These are phyloP conservation scores for Cystobasidium slooffiae DNA, from an alignment of 1,284 basidiomycete genomes.

Conservation along the genomic window DNA sequence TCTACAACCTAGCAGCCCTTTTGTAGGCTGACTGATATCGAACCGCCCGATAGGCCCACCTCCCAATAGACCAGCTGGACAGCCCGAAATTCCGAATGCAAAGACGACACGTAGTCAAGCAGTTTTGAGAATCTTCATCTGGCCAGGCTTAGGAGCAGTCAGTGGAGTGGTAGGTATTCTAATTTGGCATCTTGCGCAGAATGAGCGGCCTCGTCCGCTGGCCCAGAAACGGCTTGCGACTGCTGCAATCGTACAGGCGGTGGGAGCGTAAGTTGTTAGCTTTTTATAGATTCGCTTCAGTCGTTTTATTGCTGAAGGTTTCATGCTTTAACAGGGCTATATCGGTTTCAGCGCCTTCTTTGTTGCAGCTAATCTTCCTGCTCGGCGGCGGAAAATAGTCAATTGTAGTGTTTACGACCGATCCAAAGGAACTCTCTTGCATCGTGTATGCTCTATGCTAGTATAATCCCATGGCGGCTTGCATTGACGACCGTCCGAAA, in stretches of 20 bases:
- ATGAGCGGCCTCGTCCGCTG: constrained; percentile 22
- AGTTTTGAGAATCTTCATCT: constrained; percentile 25
- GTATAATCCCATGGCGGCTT: too few species aligned
- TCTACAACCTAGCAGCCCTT: not conserved
- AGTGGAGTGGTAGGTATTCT: constrained; percentile 32
- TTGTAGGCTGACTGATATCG: not conserved
- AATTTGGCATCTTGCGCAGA: constrained; percentile 32
- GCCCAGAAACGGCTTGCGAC: constrained; percentile 19
- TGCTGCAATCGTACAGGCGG: constrained; percentile 33
- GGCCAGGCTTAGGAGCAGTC: constrained; percentile 34
- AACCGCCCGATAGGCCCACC: constrained; percentile 1
- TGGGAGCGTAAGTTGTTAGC: constrained; percentile 27
- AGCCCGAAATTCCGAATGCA: constrained; percentile 25
- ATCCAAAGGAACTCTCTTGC: too few species aligned
- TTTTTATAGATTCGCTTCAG: not conserved
- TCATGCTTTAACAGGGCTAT: constrained; percentile 2
- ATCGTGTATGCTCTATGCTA: too few species aligned
- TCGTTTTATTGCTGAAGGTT: not conserved
- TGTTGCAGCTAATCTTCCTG: constrained; percentile 25
- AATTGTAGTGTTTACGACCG: not conserved
- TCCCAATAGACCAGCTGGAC: constrained; percentile 7
- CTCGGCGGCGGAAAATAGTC: constrained; percentile 10
- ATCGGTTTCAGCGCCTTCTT: constrained; percentile 34
- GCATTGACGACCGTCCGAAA: too few species aligned
- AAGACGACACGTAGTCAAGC: constrained; percentile 30